A percentile compares a stretch with the other conserved stretches of the same genome.
Conservation (phyloP, 371 early-diverging fungal genomes). For the Capniomyces stellatus region DNA sequence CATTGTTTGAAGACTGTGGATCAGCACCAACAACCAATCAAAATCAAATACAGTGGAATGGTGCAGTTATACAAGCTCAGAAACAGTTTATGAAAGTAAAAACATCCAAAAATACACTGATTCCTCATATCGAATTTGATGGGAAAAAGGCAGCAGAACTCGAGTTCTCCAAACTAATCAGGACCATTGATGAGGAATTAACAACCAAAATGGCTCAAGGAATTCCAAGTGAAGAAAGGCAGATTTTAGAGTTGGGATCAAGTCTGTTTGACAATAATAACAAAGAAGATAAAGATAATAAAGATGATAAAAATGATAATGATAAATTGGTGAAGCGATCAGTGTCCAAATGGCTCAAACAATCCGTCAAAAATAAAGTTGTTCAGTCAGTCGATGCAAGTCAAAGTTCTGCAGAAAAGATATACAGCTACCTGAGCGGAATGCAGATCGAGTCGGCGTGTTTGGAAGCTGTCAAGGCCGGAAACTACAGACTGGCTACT, state of each 20-base stretch:
- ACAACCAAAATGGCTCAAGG: no score
- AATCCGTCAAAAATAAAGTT: slow-evolving; percentile 13
- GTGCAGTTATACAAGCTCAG: neutral
- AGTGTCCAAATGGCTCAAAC: slow-evolving; percentile 22
- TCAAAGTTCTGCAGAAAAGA: slow-evolving; percentile 13
- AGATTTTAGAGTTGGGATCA: no score
- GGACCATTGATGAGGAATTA: no score
- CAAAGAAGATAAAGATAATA: neutral
- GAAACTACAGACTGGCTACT: slow-evolving; percentile 45
- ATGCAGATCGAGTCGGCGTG: slow-evolving; percentile 34
- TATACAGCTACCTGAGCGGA: slow-evolving; percentile 30
- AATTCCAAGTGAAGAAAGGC: no score
- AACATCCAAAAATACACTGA: no score
- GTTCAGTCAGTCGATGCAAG: neutral
- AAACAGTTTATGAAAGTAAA: neutral
- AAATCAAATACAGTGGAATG: neutral
- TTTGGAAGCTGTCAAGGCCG: slow-evolving; percentile 28
- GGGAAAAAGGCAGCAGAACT: no score
- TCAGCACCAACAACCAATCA: no score
- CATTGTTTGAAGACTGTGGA: neutral
- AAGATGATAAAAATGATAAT: neutral
- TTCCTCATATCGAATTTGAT: no score
- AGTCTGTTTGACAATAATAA: no score
- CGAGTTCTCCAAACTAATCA: no score
- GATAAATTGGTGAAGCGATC: neutral